These are phyloP conservation scores for Gamsiella multidivaricata DNA, from an alignment of 192 early-diverging fungal genomes.

Conservation along the genomic window DNA sequence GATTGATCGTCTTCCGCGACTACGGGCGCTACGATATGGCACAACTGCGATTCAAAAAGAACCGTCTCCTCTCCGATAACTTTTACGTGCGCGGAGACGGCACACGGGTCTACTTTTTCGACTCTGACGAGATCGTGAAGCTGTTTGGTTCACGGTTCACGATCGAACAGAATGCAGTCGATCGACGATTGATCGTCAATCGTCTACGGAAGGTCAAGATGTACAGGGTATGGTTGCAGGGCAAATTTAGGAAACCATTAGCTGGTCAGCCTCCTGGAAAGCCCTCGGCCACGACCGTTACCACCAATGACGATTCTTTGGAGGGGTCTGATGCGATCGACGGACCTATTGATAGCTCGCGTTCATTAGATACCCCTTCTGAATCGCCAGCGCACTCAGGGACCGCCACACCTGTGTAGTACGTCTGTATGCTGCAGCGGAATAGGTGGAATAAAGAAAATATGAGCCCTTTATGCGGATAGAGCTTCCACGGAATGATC, in stretches of 20 bases:
- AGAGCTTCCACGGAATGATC: too few relatives aligned
- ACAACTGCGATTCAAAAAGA: conserved; percentile 95
- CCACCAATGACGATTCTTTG: conserved; percentile 11
- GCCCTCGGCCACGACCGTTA: conserved; percentile 31
- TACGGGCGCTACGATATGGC: conserved; percentile 99
- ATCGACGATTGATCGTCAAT: conserved; percentile 94
- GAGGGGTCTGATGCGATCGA: conserved; percentile 43
- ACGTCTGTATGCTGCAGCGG: not conserved
- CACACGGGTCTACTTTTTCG: conserved; percentile 96
- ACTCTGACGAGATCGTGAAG: conserved; percentile 65
- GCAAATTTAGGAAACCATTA: conserved; percentile 86
- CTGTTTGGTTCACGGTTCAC: conserved; percentile 70
- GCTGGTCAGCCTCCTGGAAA: not conserved
- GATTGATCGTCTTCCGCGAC: conserved; percentile 90
- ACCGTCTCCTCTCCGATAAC: conserved; percentile 89
- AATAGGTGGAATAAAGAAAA: too few relatives aligned
- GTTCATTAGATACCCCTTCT: conserved; percentile 15
- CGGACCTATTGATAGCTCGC: not conserved
- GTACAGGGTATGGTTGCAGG: conserved; percentile 98
- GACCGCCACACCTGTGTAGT: conserved; percentile 5
- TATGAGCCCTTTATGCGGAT: too few relatives aligned
- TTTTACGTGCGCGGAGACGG: conserved; percentile 98
- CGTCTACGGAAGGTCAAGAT: conserved; percentile 92
- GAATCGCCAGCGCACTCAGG: conserved; percentile 11
- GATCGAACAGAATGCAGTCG: conserved; percentile 91